A percentile compares a stretch with the other conserved stretches of the same genome.
These are phyloP conservation scores for Epithemia pelagica DNA, from an alignment of 108 stramenopile species.

Conservation along the genomic window DNA sequence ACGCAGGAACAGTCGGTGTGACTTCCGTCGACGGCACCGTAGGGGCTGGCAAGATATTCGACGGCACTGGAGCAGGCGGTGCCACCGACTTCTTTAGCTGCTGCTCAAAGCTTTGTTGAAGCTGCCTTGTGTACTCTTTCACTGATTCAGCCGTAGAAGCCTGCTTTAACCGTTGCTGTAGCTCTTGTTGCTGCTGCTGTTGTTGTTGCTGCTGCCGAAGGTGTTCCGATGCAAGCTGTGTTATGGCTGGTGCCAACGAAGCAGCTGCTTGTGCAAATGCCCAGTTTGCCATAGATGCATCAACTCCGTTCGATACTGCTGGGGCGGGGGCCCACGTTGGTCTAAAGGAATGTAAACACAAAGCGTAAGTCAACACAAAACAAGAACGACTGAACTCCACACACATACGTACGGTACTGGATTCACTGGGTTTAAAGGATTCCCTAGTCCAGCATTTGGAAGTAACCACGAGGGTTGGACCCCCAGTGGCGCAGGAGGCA, in stretches of 20 bases:
- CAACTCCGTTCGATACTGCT: slow-evolving; percentile 22
- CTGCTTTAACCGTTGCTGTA: neutral
- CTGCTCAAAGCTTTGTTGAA: slow-evolving; percentile 6
- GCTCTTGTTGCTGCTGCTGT: slow-evolving; percentile 3
- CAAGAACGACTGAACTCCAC: too few species aligned
- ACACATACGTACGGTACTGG: neutral
- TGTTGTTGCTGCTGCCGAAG: slow-evolving; percentile 24
- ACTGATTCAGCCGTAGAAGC: neutral
- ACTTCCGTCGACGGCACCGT: neutral
- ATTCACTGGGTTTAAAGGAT: neutral
- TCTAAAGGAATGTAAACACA: too few species aligned
- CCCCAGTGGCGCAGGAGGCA: neutral
- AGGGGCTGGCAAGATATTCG: neutral
- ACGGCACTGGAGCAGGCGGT: neutral
- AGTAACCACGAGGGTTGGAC: neutral
- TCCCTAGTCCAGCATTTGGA: neutral
- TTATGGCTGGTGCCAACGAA: slow-evolving; percentile 16
- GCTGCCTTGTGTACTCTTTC: neutral
- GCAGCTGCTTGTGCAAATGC: slow-evolving; percentile 31
- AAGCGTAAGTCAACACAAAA: too few species aligned
- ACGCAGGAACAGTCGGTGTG: neutral
- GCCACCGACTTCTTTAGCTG: slow-evolving; percentile 12
- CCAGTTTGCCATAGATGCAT: slow-evolving; percentile 6
- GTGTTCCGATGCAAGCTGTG: slow-evolving; percentile 23
- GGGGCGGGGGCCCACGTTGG: slow-evolving; percentile 8